Base-by-base conservation (phyloP, 2,329 filamentous ascomycete genomes). In the Fusarium sp. region DNA sequence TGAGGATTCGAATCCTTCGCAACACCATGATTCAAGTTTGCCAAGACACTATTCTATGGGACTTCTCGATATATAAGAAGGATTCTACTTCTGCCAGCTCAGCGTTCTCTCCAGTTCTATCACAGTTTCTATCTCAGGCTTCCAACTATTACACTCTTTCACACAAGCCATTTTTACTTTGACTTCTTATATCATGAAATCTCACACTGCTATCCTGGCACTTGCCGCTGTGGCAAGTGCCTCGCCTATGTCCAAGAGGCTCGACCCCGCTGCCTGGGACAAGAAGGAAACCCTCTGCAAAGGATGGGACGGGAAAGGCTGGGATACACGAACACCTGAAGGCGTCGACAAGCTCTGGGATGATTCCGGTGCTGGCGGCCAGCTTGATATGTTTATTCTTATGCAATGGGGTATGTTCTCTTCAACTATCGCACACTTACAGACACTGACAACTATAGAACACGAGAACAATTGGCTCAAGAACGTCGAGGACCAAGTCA, bases 391-490 rank as follows among this genome's bases (percentile, higher is more conserved):
- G 6, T 68, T 68, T 10, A 53, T 68, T 6, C 32, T 40, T 6
- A 18, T 4, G 2, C 65, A 68, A 9, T 68, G 65, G 64, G 58
- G 64, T 59, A 51, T 0, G 45, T n/a, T 2, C 4, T 9, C 22
- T 15, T 4, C 10, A 24, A 22, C 11, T 34, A 11, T 15, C 18
- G 7, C 16, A n/a, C 14, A 11, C 6, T 9, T 11, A 0, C 8
- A 42, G 9, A 24, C 6, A 11, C 63, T 63, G 7, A 68, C 20
- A 6, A 9, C 3, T 25, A 14, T 18, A 68, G 64, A 68, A 16
- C 64, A 65, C 15, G 43, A 68, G 30, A 50, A 68, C 5, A 51
- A 52, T 3, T 68, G 66, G 66, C 42, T 68, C 9, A 68, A 59
- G 16, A 68, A 68, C 6, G 40, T 68, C 8, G 66, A 68, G 20